Percentiles rank a stretch among this genome's conserved stretches.
Evolutionary conservation across 2,329 filamentous ascomycete species (phyloP).

Genomic region (Rugonectria rugulosa): DNA sequence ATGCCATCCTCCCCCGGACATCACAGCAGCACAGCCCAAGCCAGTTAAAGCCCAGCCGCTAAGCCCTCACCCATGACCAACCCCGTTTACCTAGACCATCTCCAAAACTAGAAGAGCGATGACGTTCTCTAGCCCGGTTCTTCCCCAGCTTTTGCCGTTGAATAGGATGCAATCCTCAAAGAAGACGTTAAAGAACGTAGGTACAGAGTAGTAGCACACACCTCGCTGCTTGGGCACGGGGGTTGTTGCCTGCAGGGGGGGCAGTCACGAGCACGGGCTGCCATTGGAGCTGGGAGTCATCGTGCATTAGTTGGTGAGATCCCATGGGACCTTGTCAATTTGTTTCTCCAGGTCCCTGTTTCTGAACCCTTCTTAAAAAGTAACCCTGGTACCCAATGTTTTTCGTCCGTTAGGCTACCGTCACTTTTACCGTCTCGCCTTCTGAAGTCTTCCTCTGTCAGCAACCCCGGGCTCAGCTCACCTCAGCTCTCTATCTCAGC

Average conservation of each 20-base stretch:
- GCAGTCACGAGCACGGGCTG: neutral
- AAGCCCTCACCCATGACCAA: neutral
- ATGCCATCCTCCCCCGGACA: neutral
- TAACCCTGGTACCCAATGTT: too few species aligned
- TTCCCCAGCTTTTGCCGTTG: too few species aligned
- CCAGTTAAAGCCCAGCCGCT: neutral
- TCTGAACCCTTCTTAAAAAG: too few species aligned
- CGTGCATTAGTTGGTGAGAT: neutral
- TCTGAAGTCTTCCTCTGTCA: neutral
- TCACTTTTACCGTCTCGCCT: too few species aligned
- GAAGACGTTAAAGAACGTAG: too few species aligned
- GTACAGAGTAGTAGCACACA: too few species aligned
- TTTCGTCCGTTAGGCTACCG: too few species aligned
- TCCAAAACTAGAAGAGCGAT: neutral
- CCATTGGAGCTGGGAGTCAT: neutral
- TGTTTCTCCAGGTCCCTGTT: too few species aligned
- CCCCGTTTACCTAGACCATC: neutral
- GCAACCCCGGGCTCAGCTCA: constrained; percentile 3
- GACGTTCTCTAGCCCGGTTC: neutral
- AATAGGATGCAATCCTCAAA: too few species aligned
- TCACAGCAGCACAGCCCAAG: constrained; percentile 5
- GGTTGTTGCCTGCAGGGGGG: neutral
- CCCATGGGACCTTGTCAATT: neutral
- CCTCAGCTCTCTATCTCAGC: constrained; percentile 14
- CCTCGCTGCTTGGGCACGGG: too few species aligned